Evolutionary conservation across 2,329 filamentous ascomycete species (phyloP).

Genomic region (Neopestalotiopsis sp.): DNA sequence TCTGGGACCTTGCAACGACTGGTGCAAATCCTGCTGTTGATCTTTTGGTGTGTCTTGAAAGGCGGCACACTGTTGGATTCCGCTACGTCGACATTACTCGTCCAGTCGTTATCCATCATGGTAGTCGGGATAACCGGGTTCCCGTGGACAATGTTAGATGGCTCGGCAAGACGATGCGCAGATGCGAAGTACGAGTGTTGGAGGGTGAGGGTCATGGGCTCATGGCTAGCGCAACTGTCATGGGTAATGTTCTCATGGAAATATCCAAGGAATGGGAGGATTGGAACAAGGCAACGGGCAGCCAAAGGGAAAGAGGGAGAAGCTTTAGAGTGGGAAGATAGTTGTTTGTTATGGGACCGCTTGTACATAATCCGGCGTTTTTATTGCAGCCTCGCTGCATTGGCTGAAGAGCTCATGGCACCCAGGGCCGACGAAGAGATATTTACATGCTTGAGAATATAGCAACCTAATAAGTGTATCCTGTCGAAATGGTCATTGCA

Average conservation of each 20-base stretch:
- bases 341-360: not conserved
- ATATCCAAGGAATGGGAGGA: conserved; percentile 94
- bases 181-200: conserved; percentile 88
- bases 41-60: conserved; percentile 88
- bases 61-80: conserved; percentile 90
- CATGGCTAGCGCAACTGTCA: conserved; percentile 92
- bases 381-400: not conserved
- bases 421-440: no score
- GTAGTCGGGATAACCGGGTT: conserved; percentile 86
- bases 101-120: conserved; percentile 92
- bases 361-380: not conserved
- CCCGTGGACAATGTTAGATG: conserved; percentile 94
- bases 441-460: no score
- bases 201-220: conserved; percentile 93
- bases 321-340: conserved; percentile 18
- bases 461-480: no score
- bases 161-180: conserved; percentile 91
- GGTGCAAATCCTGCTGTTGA: conserved; percentile 95
- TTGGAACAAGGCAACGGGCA: conserved; percentile 67
- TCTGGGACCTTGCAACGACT: conserved; percentile 91
- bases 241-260: conserved; percentile 93
- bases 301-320: conserved; percentile 17
- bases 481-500: no score
- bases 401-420: not conserved
- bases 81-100: conserved; percentile 95